These are phyloP conservation scores for Typha latifolia DNA, from an alignment of 176 grass and related monocot species.

Conservation along the genomic window DNA sequence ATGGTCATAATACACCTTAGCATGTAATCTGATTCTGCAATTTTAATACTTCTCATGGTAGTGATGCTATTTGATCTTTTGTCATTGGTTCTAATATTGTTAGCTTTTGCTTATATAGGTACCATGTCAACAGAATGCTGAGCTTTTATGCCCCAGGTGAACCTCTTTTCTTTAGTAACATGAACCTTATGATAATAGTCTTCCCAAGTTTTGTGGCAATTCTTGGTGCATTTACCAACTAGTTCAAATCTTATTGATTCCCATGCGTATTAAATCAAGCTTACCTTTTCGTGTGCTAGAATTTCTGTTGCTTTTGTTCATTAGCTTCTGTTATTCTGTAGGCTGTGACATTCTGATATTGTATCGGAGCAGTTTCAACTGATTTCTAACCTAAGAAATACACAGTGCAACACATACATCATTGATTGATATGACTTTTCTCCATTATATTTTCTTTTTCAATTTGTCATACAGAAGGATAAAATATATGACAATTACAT, in stretches of 20 bases:
- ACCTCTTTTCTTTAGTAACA: neutral
- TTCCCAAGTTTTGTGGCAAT: neutral
- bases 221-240: neutral
- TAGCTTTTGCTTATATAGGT: neutral
- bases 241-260: neutral
- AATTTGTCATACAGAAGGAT: neutral
- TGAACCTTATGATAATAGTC: neutral
- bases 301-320: neutral
- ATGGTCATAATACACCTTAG: neutral
- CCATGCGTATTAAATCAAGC: neutral
- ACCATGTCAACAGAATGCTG: constrained; percentile 3
- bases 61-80: neutral
- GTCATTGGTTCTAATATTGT: neutral
- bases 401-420: neutral
- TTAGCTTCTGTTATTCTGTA: neutral
- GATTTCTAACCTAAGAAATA: neutral
- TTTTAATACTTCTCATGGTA: neutral
- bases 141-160: constrained; percentile 3
- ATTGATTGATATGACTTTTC: neutral
- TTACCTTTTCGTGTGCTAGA: neutral
- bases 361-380: neutral
- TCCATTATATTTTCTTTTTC: neutral
- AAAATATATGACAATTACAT: neutral
- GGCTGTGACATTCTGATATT: too few species aligned
- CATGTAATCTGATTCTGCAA: neutral